Percentiles rank a stretch among this genome's conserved stretches.
phyloP scores from a whole-genome alignment of 164 flowering plant genomes.

The Nelumbo lutea region DNA sequence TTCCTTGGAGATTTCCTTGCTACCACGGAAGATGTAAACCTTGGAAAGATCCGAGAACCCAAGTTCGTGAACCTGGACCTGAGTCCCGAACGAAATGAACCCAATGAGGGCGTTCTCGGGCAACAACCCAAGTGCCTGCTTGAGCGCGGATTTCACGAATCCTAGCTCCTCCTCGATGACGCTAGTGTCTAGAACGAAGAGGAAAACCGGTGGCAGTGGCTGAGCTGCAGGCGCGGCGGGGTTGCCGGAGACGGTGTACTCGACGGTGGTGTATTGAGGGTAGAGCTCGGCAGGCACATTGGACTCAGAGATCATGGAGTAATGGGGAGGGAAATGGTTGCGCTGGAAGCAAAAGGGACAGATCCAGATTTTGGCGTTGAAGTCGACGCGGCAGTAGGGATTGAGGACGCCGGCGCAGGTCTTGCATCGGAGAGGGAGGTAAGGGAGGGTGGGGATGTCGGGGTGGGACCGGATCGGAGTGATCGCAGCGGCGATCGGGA shows the following conservation, averaged over 20 bases:
- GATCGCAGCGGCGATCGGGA: slow-evolving; percentile 80
- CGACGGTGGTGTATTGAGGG: slow-evolving; percentile 66
- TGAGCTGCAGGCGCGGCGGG: slow-evolving; percentile 8
- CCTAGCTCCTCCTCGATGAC: slow-evolving; percentile 85
- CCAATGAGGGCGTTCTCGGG: slow-evolving; percentile 92
- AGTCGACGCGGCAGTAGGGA: slow-evolving; percentile 68
- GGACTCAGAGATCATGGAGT: slow-evolving; percentile 54
- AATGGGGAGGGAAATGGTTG: slow-evolving; percentile 80
- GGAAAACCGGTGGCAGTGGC: slow-evolving; percentile 45
- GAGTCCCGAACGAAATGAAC: slow-evolving; percentile 83
- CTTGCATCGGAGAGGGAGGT: slow-evolving; percentile 78
- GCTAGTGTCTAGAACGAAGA: slow-evolving; percentile 82
- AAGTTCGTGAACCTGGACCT: slow-evolving; percentile 92
- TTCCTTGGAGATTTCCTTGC: slow-evolving; percentile 73
- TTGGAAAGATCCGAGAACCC: slow-evolving; percentile 85
- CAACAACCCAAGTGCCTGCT: slow-evolving; percentile 64
- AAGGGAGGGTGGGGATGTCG: slow-evolving; percentile 65
- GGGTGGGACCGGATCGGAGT: slow-evolving; percentile 78
- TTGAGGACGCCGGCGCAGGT: slow-evolving; percentile 65
- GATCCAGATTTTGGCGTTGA: slow-evolving; percentile 85
- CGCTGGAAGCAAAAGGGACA: slow-evolving; percentile 88
- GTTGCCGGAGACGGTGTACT: slow-evolving; percentile 36
- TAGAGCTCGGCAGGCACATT: slow-evolving; percentile 89
- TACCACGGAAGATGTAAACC: slow-evolving; percentile 81
- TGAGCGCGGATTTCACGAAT: slow-evolving; percentile 67